phyloP scores from a whole-genome alignment of 2,329 filamentous ascomycete genomes.

The Monosporascus sp. region DNA sequence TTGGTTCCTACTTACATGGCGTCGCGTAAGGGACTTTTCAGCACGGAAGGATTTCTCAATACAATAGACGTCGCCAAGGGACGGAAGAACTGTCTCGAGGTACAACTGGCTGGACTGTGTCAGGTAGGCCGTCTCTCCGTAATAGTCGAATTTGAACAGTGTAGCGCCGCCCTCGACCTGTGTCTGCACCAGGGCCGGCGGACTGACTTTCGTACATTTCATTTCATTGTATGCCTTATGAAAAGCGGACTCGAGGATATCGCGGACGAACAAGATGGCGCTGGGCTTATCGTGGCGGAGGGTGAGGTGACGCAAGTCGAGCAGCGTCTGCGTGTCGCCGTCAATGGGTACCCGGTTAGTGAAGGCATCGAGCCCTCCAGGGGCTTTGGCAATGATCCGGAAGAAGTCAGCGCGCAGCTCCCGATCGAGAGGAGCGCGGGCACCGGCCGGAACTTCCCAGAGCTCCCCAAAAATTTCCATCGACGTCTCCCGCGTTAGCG shows the following conservation, averaged over 20 bases:
- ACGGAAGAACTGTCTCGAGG: conserved; percentile 88
- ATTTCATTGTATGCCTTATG: conserved; percentile 71
- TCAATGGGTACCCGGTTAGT: conserved; percentile 62
- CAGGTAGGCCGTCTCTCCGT: conserved; percentile 84
- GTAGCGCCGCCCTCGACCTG: conserved; percentile 91
- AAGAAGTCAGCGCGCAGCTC: conserved; percentile 91
- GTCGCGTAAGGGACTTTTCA: conserved; percentile 89
- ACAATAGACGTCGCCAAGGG: conserved; percentile 91
- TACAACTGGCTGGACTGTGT: conserved; percentile 97
- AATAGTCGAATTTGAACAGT: conserved; percentile 85
- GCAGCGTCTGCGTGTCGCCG: conserved; percentile 56
- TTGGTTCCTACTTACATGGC: conserved; percentile 45
- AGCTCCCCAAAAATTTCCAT: conserved; percentile 81
- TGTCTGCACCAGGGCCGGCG: conserved; percentile 88
- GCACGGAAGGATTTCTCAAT: conserved; percentile 98
- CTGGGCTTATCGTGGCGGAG: conserved; percentile 79
- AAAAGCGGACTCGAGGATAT: conserved; percentile 76
- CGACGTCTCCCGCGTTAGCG: conserved; percentile 80
- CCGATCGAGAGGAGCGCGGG: conserved; percentile 74
- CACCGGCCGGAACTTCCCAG: conserved; percentile 70
- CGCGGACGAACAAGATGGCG: conserved; percentile 82
- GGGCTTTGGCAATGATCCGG: conserved; percentile 70
- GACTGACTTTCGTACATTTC: conserved; percentile 75
- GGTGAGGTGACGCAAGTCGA: conserved; percentile 78
- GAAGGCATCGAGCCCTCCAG: conserved; percentile 84